Evolutionary conservation across 331 rosid genomes (phyloP).

Genomic region (Malus hybrid): DNA sequence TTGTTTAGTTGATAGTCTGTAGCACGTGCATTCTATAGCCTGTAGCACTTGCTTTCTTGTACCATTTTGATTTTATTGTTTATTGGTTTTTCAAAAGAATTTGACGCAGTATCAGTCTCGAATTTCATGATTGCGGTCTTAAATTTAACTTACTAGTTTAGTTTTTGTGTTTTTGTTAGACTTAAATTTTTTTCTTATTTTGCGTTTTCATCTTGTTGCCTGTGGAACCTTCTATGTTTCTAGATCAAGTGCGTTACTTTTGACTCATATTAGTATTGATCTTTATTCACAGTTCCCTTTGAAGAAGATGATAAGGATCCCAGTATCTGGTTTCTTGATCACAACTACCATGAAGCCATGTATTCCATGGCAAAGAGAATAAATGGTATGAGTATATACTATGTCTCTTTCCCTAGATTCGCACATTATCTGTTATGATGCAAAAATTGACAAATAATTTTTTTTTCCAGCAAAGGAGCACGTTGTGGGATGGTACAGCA

Average conservation of each 20-base stretch:
- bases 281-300: conserved; percentile 57
- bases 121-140: neutral
- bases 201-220: neutral
- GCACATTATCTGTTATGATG: neutral
- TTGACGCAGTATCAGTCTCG: neutral
- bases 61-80: neutral
- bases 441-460: neutral
- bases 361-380: conserved; percentile 92
- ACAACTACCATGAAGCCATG: conserved; percentile 87
- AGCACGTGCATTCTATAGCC: neutral
- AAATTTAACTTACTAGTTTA: neutral
- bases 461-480: conserved; percentile 80
- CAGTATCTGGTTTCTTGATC: conserved; percentile 92
- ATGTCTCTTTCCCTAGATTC: neutral
- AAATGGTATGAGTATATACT: conserved; percentile 39
- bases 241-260: neutral
- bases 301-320: conserved; percentile 95
- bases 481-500: conserved; percentile 90
- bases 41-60: neutral
- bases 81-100: neutral
- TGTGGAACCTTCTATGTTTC: neutral
- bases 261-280: neutral
- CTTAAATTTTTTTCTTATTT: neutral
- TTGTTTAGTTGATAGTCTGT: neutral
- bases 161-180: neutral